Base-by-base conservation (phyloP, 1,139 yeast genomes). In the Lodderomyces parapsilosis region DNA sequence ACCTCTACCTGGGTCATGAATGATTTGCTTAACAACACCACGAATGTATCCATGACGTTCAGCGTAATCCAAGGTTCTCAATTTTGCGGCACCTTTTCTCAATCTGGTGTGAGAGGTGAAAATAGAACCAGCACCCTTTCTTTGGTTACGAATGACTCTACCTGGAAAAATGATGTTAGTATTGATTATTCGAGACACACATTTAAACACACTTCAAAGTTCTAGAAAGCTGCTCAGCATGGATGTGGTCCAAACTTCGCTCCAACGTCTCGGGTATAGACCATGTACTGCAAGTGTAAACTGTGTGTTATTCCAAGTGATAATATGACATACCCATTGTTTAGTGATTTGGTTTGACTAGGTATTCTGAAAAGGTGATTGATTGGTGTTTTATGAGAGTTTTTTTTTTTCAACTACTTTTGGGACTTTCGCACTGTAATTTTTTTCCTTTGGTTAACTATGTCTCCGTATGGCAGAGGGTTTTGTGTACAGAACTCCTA, bases 71-170 rank as follows among this genome's bases (percentile, higher is more conserved):
- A 93, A 86, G 73, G 96, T 86, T 86, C 99, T 89, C 76, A 91
- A 86, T 87, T 91, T 93, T 75, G 99, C 99, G 73, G 99, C 98
- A 76, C 99, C 99, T 82, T 94, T 88, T 86, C 99, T 89, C 77
- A 94, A 89, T 81, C 98, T 93, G 83, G 98, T 93, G 93, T 91
- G 96, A 69, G 99, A 84, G 76, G 96, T 87, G 90, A 94, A 94
- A 85, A 94, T 90, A 71, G 98, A 91, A 73, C 99, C 99, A 80
- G 97, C 98, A 86, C 98, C 98, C 83, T 94, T 94, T 89, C 99
- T 91, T 87, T 94, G 99, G 86, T 94, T 93, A 83, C 99, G 96
- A 83, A 94, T 94, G 81, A 94, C 99, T 86, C 99, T 93, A 88
- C 99, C 98, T 86, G 71, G 68, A 44, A 34, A n/a, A 19, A 43